phyloP scores from a whole-genome alignment of 73 alveolate genomes.

The Paramecium tetraurelia region DNA sequence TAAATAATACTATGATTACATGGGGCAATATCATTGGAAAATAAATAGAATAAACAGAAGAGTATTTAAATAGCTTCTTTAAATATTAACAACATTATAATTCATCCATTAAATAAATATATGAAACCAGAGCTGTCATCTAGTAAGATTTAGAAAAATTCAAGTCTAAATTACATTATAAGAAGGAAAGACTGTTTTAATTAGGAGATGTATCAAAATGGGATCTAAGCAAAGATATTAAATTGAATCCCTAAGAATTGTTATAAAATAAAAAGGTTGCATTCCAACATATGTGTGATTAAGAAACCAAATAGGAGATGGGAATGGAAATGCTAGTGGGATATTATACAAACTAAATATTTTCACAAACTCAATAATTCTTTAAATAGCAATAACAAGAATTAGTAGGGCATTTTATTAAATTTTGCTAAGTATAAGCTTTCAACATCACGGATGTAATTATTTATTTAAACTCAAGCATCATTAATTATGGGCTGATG shows the following conservation, averaged over 20 bases:
- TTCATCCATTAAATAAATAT: background rate
- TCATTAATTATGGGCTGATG: slow-evolving; percentile 52
- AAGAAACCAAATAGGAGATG: slow-evolving; percentile 13
- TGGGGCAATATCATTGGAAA: slow-evolving; percentile 28
- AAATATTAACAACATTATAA: slow-evolving; percentile 11
- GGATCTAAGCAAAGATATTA: slow-evolving; percentile 3
- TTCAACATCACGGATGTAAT: slow-evolving; percentile 17
- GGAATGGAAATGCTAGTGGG: background rate
- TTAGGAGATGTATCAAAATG: background rate
- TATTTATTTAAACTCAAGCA: background rate
- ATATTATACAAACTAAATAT: background rate
- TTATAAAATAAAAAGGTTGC: slow-evolving; percentile 24
- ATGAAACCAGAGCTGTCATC: background rate
- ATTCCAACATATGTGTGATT: background rate
- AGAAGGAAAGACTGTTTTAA: background rate
- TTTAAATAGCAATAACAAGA: background rate
- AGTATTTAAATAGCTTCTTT: slow-evolving; percentile 13
- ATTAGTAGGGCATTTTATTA: background rate
- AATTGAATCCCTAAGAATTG: background rate
- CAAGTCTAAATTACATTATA: background rate
- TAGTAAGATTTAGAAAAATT: background rate
- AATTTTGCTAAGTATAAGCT: background rate
- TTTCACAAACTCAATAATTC: background rate
- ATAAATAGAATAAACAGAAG: slow-evolving; percentile 27
- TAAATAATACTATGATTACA: slow-evolving; percentile 34